Evolutionary conservation across 2,329 filamentous ascomycete species (phyloP).

Genomic region (Fusarium sp.): DNA sequence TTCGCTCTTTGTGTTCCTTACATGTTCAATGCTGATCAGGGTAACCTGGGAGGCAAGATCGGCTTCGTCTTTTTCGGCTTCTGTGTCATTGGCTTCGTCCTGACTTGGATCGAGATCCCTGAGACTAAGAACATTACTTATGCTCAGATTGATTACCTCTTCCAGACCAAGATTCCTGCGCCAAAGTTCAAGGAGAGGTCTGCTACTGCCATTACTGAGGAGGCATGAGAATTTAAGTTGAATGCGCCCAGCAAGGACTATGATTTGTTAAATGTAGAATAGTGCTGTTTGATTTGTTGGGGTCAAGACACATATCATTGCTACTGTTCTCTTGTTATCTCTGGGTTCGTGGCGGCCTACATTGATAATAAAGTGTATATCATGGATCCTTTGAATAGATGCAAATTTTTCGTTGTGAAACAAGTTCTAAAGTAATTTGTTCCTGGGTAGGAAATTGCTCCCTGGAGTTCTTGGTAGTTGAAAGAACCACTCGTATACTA

Average conservation of each 20-base stretch:
- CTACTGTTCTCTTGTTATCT: no score
- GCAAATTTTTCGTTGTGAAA: no score
- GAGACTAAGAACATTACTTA: neutral
- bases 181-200: neutral
- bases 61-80: neutral
- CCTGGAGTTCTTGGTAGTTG: no score
- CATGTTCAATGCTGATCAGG: neutral
- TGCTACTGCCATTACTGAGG: neutral
- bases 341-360: no score
- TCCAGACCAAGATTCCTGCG: neutral
- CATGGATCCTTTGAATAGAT: no score
- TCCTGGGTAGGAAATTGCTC: no score
- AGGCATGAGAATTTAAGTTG: neutral
- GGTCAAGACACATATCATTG: no score
- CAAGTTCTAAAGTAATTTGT: no score
- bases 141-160: neutral
- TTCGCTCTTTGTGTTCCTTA: neutral
- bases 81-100: neutral
- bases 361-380: no score
- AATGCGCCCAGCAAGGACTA: neutral
- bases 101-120: neutral
- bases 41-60: neutral
- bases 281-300: no score
- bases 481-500: no score
- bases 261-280: neutral